Base-by-base conservation (phyloP, 1,284 basidiomycete species). In the Ustilago xerochloae region DNA sequence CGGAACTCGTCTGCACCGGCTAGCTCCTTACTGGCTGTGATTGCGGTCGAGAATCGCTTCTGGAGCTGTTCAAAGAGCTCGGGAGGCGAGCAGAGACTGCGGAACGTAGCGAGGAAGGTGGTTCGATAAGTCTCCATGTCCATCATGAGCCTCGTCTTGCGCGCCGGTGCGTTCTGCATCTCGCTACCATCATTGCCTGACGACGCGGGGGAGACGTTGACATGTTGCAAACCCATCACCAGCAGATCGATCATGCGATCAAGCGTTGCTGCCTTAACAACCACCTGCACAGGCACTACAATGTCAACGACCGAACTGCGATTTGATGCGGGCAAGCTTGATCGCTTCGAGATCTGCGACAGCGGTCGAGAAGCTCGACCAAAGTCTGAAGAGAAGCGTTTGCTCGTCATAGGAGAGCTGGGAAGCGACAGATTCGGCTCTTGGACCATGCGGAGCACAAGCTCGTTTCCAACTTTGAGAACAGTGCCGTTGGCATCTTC, bases 231-330 rank as follows among this genome's bases (percentile, higher is more conserved):
- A 1, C 81, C 82, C 60, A 84, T 74, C 16, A 83, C 82, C 26
- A 84, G 69, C 3, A 83, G 50, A 43, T 84, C 82, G 43, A 83
- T 76, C 55, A 82, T 74, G 48, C 80, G 71, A 24, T 79, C 77
- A 20, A 80, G 60, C 3, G 80, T 78, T 0, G 73, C 82, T 6
- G 80, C 75, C 45, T 76, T 78, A 35, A 82, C 68, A 4, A 53
- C 59, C 7, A 82, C 80, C 48, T 74, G 69, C 29, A 77, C 28
- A 6, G 73, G 69, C 35, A 76, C 68, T 9, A 69, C 54, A 13
- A 65, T 61, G 30, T 81, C 79, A 18, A 77, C 63, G 16, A 79
- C 54, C 16, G 80, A 82, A 63, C 70, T 81, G n/a, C 80, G 75
- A 28, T 81, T 75, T 18, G 77, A 79, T 2, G 79, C 64, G 9